Percentiles rank a stretch among this genome's conserved stretches.
These are phyloP conservation scores for Penicillium subrubescens DNA, from an alignment of 495 filamentous ascomycete genomes.

Conservation along the genomic window DNA sequence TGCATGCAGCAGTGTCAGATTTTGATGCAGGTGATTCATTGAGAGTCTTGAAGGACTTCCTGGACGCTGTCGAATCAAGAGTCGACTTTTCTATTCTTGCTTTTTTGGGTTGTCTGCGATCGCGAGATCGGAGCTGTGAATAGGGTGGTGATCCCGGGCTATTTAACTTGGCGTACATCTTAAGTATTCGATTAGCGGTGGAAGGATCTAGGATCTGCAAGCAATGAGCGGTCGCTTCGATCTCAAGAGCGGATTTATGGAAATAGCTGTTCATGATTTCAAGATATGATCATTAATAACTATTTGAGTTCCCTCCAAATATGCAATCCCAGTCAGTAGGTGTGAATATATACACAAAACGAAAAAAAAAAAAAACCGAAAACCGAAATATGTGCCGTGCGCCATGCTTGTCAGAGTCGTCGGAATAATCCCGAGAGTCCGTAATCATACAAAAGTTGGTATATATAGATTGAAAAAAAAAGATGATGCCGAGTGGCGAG, in stretches of 20 bases:
- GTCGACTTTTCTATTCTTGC: neutral
- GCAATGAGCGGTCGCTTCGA: neutral
- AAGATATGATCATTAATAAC: slow-evolving; percentile 4
- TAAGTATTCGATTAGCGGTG: neutral
- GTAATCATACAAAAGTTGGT: slow-evolving; percentile 12
- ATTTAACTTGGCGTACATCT: neutral
- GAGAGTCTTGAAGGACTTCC: neutral
- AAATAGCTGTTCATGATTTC: neutral
- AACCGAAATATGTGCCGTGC: slow-evolving; percentile 19
- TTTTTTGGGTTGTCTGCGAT: neutral
- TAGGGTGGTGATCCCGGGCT: neutral
- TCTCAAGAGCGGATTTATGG: neutral
- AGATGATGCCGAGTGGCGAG: neutral
- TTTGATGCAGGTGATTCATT: neutral
- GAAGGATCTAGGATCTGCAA: neutral
- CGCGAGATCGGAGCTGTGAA: neutral
- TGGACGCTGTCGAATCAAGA: neutral
- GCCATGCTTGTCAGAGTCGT: slow-evolving; percentile 21
- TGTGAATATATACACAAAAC: neutral
- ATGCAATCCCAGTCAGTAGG: neutral
- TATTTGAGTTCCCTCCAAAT: slow-evolving; percentile 1
- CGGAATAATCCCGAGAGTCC: slow-evolving; percentile 3
- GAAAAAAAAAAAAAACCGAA: neutral
- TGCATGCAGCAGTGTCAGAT: neutral
- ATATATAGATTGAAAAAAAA: neutral